A percentile compares a stretch with the other conserved stretches of the same genome.
These are phyloP conservation scores for Leccinum imitatum DNA, from an alignment of 768 basidiomycete genomes.

Conservation along the genomic window DNA sequence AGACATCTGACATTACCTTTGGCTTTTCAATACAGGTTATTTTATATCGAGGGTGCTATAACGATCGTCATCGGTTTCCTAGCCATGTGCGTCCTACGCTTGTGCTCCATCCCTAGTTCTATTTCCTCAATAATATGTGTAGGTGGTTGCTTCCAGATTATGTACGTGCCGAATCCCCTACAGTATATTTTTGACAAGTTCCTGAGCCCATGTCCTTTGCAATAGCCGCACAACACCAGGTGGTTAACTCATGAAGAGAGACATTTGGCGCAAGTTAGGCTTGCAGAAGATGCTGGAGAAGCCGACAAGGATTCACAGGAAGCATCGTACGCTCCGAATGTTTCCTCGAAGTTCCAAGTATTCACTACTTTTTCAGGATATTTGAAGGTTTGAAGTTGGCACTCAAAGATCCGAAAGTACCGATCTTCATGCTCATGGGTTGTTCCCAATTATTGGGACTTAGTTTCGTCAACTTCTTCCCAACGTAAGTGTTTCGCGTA, in stretches of 20 bases:
- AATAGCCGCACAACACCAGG: slow-evolving; percentile 58
- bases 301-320: slow-evolving; percentile 49
- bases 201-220: neutral
- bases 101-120: slow-evolving; percentile 1
- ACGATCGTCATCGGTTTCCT: slow-evolving; percentile 59
- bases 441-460: slow-evolving; percentile 52
- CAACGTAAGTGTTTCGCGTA: slow-evolving; percentile 35
- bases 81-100: slow-evolving; percentile 39
- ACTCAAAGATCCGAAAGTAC: slow-evolving; percentile 53
- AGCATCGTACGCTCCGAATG: slow-evolving; percentile 6
- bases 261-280: slow-evolving; percentile 62
- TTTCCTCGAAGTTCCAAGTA: neutral
- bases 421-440: slow-evolving; percentile 52
- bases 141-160: slow-evolving; percentile 63
- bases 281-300: slow-evolving; percentile 68
- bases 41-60: slow-evolving; percentile 71
- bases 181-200: neutral
- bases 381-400: slow-evolving; percentile 54
- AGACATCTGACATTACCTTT: neutral
- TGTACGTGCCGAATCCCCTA: slow-evolving; percentile 35
- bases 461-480: slow-evolving; percentile 63
- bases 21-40: slow-evolving; percentile 42
- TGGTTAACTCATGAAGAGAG: slow-evolving; percentile 55
- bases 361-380: slow-evolving; percentile 34
- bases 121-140: neutral